Evolutionary conservation across 805 yeast species (phyloP), one percentile per base, ranked within the genome.

Genomic region (Ogataea degrootiae): DNA sequence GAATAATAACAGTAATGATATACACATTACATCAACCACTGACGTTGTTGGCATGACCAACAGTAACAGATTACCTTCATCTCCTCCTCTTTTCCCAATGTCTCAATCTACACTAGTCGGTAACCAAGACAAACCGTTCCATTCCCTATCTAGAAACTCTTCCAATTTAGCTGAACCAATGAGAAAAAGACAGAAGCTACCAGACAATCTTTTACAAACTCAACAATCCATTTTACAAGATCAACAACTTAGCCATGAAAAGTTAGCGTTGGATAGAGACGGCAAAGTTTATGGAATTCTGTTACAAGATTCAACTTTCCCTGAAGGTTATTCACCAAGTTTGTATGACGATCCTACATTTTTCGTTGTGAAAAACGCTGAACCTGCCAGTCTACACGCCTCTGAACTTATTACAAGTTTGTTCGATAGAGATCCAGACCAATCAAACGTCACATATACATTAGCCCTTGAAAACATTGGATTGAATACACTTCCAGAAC

Each of bases 401-500:
- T 54, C 75, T 16, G 67, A 68, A 4, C 60, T 70, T 4, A 71
- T 81, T 15, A 63, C 74, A 12, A 59, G 64, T 4, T 66, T 76
- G 3, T 77, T 82, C 50, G 85, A 79, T 51, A 70, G 53, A 33
- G 61, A 58, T 11, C 48, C 55, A 5, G 60, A 63, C 21, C 49
- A 46, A 1, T 38, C 36, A 17, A 52, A 75, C 39, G 70, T 72
- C 6, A 52, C 59, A 8, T 69, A 78, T 1, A 65, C 58, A n/a
- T 65, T 82, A 2, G 63, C 72, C 46, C 55, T 82, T 26, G 84
- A 80, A 44, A 63, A 71, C 15, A 57, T 79, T 61, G 72, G 70
- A 0, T 62, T 82, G 37, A 67, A 64, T 11, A 72, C 72, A 6
- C 60, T 82, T 3, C 86, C 87, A 1, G 80, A 77, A 44, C 83